Percentiles rank a stretch among this genome's conserved stretches.
phyloP scores from a whole-genome alignment of 768 basidiomycete genomes.

The Boletus vermiculosoides region DNA sequence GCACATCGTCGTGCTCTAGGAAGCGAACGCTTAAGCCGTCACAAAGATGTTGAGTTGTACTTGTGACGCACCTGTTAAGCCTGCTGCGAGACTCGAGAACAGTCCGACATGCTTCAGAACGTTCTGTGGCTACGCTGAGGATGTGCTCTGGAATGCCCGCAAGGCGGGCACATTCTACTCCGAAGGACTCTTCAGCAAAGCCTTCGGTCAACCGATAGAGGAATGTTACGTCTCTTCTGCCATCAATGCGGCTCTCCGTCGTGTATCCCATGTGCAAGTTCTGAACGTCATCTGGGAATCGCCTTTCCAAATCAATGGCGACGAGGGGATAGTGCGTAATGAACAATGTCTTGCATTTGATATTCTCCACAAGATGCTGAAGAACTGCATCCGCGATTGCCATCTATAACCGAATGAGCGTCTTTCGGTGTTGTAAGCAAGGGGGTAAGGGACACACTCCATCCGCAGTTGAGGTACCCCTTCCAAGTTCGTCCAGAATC shows the following conservation, averaged over 20 bases:
- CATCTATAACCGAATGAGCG: slow-evolving; percentile 49
- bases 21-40: neutral
- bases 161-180: slow-evolving; percentile 88
- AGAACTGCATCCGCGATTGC: slow-evolving; percentile 84
- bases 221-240: slow-evolving; percentile 80
- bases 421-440: neutral
- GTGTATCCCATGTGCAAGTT: slow-evolving; percentile 89
- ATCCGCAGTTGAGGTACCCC: slow-evolving; percentile 92
- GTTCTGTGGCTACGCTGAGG: slow-evolving; percentile 55
- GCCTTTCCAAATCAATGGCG: slow-evolving; percentile 61
- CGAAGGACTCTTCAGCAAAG: slow-evolving; percentile 81
- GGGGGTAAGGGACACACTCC: slow-evolving; percentile 48
- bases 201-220: slow-evolving; percentile 75
- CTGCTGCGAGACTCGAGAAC: slow-evolving; percentile 49
- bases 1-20: slow-evolving; percentile 30
- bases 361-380: slow-evolving; percentile 59
- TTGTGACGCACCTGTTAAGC: slow-evolving; percentile 45
- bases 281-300: slow-evolving; percentile 58
- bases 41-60: neutral
- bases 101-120: slow-evolving; percentile 54
- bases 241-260: slow-evolving; percentile 65
- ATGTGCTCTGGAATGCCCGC: slow-evolving; percentile 78
- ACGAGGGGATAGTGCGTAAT: slow-evolving; percentile 94
- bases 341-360: slow-evolving; percentile 76
- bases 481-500: slow-evolving; percentile 85